Percentiles rank a stretch among this genome's conserved stretches.
These are phyloP conservation scores for Hondaea fermentalgiana DNA, from an alignment of 108 stramenopile genomes.

Conservation along the genomic window DNA sequence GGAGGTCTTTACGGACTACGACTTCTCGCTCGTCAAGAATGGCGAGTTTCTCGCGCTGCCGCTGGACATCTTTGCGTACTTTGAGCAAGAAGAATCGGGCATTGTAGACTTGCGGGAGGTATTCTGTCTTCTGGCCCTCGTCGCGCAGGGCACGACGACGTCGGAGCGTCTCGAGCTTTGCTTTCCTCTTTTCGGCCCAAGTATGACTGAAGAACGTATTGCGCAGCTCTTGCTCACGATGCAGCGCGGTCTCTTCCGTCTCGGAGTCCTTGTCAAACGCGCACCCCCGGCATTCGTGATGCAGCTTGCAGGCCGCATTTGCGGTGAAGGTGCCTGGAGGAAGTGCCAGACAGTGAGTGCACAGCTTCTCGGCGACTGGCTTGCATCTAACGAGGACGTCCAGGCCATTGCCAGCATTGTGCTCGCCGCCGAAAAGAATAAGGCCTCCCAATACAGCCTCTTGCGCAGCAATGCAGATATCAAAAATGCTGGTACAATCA, in stretches of 20 bases:
- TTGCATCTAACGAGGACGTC: not conserved
- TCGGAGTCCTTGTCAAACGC: not conserved
- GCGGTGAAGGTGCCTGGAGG: conserved; percentile 5
- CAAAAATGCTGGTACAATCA: not conserved
- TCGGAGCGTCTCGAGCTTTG: not conserved
- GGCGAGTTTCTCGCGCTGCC: not conserved
- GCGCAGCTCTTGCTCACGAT: not conserved
- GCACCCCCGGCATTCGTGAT: not conserved
- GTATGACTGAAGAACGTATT: not conserved
- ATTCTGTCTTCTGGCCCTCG: not conserved
- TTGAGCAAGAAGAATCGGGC: not conserved
- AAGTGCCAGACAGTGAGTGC: not conserved
- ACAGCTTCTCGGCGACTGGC: conserved; percentile 14
- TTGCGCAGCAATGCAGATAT: not conserved
- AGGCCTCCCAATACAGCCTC: not conserved
- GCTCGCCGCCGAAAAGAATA: not conserved
- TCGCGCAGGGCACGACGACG: not conserved
- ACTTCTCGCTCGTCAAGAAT: not conserved
- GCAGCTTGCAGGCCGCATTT: not conserved
- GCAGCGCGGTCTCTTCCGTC: not conserved
- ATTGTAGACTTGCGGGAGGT: not conserved
- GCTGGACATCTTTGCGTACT: not conserved
- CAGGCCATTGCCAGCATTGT: not conserved
- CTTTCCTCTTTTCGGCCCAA: conserved; percentile 10
- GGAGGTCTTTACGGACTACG: conserved; percentile 1